phyloP scores from a whole-genome alignment of 768 basidiomycete genomes.

The Boletus vinaceobasis region DNA sequence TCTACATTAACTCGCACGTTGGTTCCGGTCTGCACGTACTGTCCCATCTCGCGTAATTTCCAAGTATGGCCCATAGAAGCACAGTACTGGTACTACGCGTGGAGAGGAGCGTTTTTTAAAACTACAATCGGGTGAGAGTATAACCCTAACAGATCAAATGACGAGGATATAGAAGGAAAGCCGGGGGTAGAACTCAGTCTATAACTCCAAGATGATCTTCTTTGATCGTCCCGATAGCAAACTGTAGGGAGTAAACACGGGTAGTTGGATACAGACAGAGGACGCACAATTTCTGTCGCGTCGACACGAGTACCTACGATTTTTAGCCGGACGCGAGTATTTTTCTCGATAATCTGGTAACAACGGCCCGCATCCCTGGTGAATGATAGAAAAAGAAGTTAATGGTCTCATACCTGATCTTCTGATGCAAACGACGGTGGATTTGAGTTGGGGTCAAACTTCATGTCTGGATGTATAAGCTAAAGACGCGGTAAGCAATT shows the following conservation, averaged over 20 bases:
- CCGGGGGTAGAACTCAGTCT: constrained; percentile 43
- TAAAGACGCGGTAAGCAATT: constrained; percentile 30
- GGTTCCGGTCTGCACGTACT: too few relatives aligned
- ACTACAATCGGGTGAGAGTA: constrained; percentile 5
- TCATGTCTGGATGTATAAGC: constrained; percentile 93
- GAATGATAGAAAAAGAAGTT: background rate
- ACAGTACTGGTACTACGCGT: background rate
- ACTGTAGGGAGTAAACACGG: constrained; percentile 44
- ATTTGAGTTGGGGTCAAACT: constrained; percentile 93
- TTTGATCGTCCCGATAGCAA: constrained; percentile 97
- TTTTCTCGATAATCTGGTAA: constrained; percentile 84
- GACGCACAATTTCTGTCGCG: constrained; percentile 91
- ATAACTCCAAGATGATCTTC: constrained; percentile 96
- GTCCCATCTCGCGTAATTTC: background rate
- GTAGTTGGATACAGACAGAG: background rate
- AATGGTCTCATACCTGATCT: constrained; percentile 57
- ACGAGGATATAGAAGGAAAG: background rate
- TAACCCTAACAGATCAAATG: background rate
- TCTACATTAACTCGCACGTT: too few relatives aligned
- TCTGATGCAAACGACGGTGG: constrained; percentile 95
- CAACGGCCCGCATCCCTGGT: background rate
- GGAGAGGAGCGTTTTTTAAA: background rate
- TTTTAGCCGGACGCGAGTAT: constrained; percentile 87
- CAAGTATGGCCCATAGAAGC: background rate
- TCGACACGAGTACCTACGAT: constrained; percentile 98